Evolutionary conservation across 192 early-diverging fungal species (phyloP).

Genomic region (Chytriomyces sp.): DNA sequence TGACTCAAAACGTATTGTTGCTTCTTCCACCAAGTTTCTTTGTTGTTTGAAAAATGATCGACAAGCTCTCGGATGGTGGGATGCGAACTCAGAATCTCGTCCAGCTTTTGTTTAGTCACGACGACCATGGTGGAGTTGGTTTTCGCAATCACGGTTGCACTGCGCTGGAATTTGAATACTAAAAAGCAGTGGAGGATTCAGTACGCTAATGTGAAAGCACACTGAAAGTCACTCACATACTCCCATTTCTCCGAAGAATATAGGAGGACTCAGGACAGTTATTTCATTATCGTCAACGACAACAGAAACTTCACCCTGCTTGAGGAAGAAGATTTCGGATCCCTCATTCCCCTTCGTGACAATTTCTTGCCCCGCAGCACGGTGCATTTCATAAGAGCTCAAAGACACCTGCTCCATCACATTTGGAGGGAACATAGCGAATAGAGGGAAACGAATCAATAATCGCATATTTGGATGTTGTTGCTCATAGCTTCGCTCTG

Average conservation of each 20-base stretch:
- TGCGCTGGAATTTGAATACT: slow-evolving; percentile 37
- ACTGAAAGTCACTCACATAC: slow-evolving; percentile 31
- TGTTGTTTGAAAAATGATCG: slow-evolving; percentile 10
- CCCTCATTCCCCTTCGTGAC: slow-evolving; percentile 43
- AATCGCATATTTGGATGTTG: slow-evolving; percentile 10
- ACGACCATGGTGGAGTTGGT: slow-evolving; percentile 41
- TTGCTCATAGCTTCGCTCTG: background rate
- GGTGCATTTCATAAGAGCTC: slow-evolving; percentile 30
- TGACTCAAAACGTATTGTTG: slow-evolving; percentile 14
- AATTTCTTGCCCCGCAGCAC: slow-evolving; percentile 34
- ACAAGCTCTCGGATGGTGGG: slow-evolving; percentile 25
- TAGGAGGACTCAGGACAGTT: background rate
- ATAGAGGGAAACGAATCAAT: slow-evolving; percentile 39
- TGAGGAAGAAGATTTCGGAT: slow-evolving; percentile 46
- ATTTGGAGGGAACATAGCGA: slow-evolving; percentile 38
- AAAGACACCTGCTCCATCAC: slow-evolving; percentile 30
- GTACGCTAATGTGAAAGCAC: background rate
- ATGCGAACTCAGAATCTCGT: slow-evolving; percentile 18
- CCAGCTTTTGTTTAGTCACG: slow-evolving; percentile 42
- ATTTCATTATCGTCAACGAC: slow-evolving; percentile 14
- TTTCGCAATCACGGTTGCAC: slow-evolving; percentile 36
- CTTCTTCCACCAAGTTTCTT: slow-evolving; percentile 29
- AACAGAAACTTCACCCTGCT: slow-evolving; percentile 34
- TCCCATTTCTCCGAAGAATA: slow-evolving; percentile 47
- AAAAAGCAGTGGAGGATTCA: background rate